Base-by-base conservation (phyloP, 164 flowering plant genomes). In the Litsea cubeba region DNA sequence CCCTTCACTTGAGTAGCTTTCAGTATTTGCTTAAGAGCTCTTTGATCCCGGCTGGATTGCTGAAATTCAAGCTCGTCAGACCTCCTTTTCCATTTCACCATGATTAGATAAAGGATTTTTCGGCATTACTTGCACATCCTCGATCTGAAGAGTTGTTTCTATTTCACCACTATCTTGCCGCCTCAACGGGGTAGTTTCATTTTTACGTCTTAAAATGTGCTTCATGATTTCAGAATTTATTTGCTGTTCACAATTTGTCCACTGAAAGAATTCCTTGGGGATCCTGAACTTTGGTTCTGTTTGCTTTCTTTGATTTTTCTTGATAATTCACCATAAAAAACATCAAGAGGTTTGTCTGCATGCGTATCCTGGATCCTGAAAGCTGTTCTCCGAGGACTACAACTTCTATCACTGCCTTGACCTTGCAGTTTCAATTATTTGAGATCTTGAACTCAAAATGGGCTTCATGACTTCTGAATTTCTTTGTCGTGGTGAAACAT, bases 1-100 rank as follows among this genome's bases (percentile, higher is more conserved):
- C 75, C 85, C 76, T 87, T 87, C 2, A 81, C 83, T 74, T 91
- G 92, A 93, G 94, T 91, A 76, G 97, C 87, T 70, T 92, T 94
- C 79, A 94, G 82, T 72, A 94, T 94, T 78, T 91, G 97, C 80
- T 90, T 91, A 40, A 95, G 95, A 75, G 99, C 98, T 82, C 97
- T 87, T 79, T 94, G 95, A 86, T 92, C 97, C 82, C 85, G 88
- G 26, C 89, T 91, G 0, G 97, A 87, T 78, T 83, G 91, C 71
- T 77, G 82, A 76, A 90, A 92, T 78, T 92, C 93, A 18, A 92
- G 87, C 17, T 91, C 87, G 51, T 87, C 81, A 83, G 89, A 75
- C 77, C 95, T 87, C 76, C 77, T 90, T 91, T 89, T 94, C 94
- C 35, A 94, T 94, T 77, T 91, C 92, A 62, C 89, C 87, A 70